phyloP scores from a whole-genome alignment of 2,329 filamentous ascomycete species.

The Metarhizium sp. region DNA sequence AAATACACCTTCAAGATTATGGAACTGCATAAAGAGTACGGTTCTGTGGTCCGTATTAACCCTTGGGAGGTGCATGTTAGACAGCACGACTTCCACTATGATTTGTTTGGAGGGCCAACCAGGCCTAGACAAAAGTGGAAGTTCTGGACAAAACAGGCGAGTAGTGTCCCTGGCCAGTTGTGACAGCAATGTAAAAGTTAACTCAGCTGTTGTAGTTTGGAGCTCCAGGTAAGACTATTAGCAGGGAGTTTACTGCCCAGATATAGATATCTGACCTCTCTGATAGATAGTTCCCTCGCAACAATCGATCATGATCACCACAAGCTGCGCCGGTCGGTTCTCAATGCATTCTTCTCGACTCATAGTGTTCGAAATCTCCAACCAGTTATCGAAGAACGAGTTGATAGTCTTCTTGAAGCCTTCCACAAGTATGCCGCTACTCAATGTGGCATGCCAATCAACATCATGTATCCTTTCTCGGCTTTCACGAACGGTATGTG shows the following conservation, averaged over 20 bases:
- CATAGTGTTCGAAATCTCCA: conserved; percentile 28
- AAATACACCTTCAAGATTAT: conserved; percentile 32
- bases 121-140: conserved; percentile 22
- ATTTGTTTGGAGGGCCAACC: conserved; percentile 25
- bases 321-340: conserved; percentile 22
- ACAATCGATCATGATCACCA: conserved; percentile 26
- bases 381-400: conserved; percentile 26
- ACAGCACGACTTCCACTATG: conserved; percentile 28
- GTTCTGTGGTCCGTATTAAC: conserved; percentile 29
- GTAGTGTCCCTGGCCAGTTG: neutral
- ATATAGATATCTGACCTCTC: neutral
- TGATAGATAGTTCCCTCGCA: conserved; percentile 23
- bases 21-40: conserved; percentile 32
- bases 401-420: conserved; percentile 21
- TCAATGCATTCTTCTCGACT: conserved; percentile 28
- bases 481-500: conserved; percentile 27
- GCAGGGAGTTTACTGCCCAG: neutral
- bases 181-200: neutral
- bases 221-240: conserved; percentile 19
- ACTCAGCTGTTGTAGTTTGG: conserved; percentile 16
- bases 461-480: conserved; percentile 27
- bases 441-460: conserved; percentile 17
- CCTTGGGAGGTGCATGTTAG: conserved; percentile 30
- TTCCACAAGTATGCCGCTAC: conserved; percentile 19
- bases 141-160: conserved; percentile 27